Percentiles rank a stretch among this genome's conserved stretches.
phyloP scores from a whole-genome alignment of 768 basidiomycete genomes.

The Boletus vinaceobasis region DNA sequence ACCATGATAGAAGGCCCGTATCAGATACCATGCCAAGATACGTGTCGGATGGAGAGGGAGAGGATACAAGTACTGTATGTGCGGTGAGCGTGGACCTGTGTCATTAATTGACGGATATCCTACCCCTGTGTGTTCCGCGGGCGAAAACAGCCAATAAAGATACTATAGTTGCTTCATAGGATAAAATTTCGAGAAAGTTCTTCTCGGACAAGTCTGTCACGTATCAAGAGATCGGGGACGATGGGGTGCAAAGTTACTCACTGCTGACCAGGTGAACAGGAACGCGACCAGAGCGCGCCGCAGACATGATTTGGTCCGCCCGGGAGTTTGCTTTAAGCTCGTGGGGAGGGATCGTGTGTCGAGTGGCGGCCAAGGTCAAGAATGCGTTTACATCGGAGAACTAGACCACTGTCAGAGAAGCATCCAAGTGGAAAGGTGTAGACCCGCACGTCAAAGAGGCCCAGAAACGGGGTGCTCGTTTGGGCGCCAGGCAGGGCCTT shows the following conservation, averaged over 20 bases:
- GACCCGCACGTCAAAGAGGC: slow-evolving; percentile 70
- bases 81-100: not conserved
- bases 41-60: slow-evolving; percentile 40
- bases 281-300: slow-evolving; percentile 71
- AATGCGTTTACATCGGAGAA: slow-evolving; percentile 89
- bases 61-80: slow-evolving; percentile 51
- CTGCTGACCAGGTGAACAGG: slow-evolving; percentile 77
- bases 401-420: slow-evolving; percentile 36
- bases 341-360: slow-evolving; percentile 64
- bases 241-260: slow-evolving; percentile 35
- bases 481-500: slow-evolving; percentile 32
- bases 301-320: slow-evolving; percentile 65
- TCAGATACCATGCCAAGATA: slow-evolving; percentile 78
- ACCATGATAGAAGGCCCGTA: slow-evolving; percentile 66
- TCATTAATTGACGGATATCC: slow-evolving; percentile 8
- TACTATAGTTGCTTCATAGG: slow-evolving; percentile 60
- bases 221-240: slow-evolving; percentile 1
- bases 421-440: not conserved
- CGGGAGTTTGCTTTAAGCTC: slow-evolving; percentile 57
- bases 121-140: slow-evolving; percentile 70
- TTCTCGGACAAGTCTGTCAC: slow-evolving; percentile 76
- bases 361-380: slow-evolving; percentile 74
- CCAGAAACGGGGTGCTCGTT: slow-evolving; percentile 37
- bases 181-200: slow-evolving; percentile 66
- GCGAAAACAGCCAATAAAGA: slow-evolving; percentile 65